Conservation (phyloP, 2,329 filamentous ascomycete species). For the Fusarium fracticaudum region DNA sequence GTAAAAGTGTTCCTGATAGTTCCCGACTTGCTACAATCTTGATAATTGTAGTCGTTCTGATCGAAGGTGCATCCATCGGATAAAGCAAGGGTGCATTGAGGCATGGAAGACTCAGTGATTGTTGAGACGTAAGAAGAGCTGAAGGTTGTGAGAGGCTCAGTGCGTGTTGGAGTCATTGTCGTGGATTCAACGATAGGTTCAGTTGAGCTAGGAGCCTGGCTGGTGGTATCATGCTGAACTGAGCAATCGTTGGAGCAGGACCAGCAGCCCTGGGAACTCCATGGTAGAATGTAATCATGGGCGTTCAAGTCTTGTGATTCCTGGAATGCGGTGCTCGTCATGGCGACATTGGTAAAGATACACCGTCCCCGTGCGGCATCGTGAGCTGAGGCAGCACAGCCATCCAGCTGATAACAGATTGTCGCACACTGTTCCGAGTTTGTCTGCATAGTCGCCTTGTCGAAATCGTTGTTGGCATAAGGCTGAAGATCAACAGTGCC, state of each 20-base stretch:
- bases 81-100: constrained; percentile 15
- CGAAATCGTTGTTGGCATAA: constrained; percentile 6
- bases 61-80: constrained; percentile 6
- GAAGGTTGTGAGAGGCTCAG: neutral
- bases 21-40: neutral
- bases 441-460: neutral
- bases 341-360: neutral
- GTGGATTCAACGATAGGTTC: neutral
- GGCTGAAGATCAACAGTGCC: neutral
- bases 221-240: neutral
- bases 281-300: neutral
- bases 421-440: neutral
- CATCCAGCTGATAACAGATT: neutral
- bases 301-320: neutral
- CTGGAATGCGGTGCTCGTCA: neutral
- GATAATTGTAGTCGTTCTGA: neutral
- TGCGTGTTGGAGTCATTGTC: neutral
- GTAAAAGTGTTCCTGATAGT: neutral
- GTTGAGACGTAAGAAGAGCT: neutral
- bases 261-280: constrained; percentile 1
- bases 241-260: neutral
- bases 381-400: neutral
- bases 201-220: neutral
- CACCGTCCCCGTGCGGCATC: neutral
- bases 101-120: constrained; percentile 3